phyloP scores from a whole-genome alignment of 495 filamentous ascomycete species.

The Penicillium longicatenatum region DNA sequence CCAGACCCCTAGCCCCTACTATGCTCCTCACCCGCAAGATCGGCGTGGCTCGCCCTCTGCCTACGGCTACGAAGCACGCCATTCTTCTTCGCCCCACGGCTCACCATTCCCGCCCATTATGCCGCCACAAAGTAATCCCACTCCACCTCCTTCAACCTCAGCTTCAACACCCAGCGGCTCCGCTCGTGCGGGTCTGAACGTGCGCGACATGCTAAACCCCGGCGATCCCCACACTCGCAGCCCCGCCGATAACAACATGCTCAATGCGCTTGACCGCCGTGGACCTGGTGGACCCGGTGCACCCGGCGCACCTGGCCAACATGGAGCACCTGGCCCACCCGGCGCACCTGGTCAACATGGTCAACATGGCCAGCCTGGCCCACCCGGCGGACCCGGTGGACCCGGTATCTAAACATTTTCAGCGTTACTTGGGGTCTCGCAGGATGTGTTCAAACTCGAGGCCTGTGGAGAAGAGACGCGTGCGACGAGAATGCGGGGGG shows the following conservation, averaged over 20 bases:
- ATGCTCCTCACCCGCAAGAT: constrained; percentile 43
- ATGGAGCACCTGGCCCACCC: too few relatives aligned
- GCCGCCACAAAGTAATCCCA: constrained; percentile 18
- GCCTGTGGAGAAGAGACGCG: constrained; percentile 5
- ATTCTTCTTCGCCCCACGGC: constrained; percentile 52
- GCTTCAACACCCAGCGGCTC: constrained; percentile 40
- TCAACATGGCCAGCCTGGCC: too few relatives aligned
- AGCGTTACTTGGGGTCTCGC: background rate
- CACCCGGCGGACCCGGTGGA: constrained; percentile 21
- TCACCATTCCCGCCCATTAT: constrained; percentile 52
- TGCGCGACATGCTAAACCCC: constrained; percentile 55
- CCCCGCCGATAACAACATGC: constrained; percentile 58
- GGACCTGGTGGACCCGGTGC: constrained; percentile 29
- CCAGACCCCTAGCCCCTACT: constrained; percentile 49
- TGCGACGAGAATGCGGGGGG: constrained; percentile 13
- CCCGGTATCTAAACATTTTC: constrained; percentile 14
- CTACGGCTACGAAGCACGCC: constrained; percentile 50
- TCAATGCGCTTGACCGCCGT: constrained; percentile 55
- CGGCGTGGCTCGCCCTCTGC: constrained; percentile 53
- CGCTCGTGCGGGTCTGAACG: constrained; percentile 51
- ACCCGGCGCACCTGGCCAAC: too few relatives aligned
- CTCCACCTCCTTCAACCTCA: constrained; percentile 21
- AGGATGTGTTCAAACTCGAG: background rate
- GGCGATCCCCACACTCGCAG: constrained; percentile 50
- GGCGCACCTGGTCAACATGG: too few relatives aligned